Percentiles rank a stretch among this genome's conserved stretches.
Conservation (phyloP, 495 filamentous ascomycete genomes). For the Daldinia decipiens region DNA sequence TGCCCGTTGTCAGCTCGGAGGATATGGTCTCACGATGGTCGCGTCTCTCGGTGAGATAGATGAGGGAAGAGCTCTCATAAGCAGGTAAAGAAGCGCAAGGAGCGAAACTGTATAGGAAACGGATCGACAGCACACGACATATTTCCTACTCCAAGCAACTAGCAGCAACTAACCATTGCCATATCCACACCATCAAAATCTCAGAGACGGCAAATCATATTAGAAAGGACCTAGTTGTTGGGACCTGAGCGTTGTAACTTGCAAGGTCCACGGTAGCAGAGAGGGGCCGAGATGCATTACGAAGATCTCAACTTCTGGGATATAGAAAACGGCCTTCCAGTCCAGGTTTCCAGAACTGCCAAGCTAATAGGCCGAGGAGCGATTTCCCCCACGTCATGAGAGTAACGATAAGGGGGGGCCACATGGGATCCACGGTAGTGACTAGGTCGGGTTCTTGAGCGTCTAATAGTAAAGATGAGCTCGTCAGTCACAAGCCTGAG, state of each 20-base stretch:
- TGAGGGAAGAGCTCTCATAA: constrained; percentile 25
- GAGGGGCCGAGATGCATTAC: constrained; percentile 19
- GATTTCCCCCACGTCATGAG: constrained; percentile 24
- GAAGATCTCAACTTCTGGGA: constrained; percentile 43
- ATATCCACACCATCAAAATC: constrained; percentile 26
- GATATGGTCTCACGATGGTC: constrained; percentile 28
- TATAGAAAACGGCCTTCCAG: constrained; percentile 28
- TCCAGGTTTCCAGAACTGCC: constrained; percentile 27
- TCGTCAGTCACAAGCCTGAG: constrained; percentile 20
- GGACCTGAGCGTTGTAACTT: constrained; percentile 11
- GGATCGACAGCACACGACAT: constrained; percentile 39
- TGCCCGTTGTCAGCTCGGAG: constrained; percentile 27
- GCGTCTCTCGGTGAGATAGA: constrained; percentile 20
- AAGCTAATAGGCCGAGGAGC: constrained; percentile 27
- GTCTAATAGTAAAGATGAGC: constrained; percentile 4
- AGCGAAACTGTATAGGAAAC: constrained; percentile 33
- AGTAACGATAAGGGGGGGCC: constrained; percentile 26
- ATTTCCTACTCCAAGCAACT: constrained; percentile 18
- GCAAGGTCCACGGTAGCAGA: constrained; percentile 29
- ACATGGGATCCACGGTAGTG: constrained; percentile 22
- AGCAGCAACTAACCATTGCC: constrained; percentile 21
- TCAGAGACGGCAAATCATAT: constrained; percentile 31
- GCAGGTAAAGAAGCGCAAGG: constrained; percentile 15
- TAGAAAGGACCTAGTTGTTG: no score
- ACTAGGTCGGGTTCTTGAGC: constrained; percentile 3